Percentiles rank a stretch among this genome's conserved stretches.
phyloP scores from a whole-genome alignment of 2,329 filamentous ascomycete genomes.

The Colletotrichum musae region DNA sequence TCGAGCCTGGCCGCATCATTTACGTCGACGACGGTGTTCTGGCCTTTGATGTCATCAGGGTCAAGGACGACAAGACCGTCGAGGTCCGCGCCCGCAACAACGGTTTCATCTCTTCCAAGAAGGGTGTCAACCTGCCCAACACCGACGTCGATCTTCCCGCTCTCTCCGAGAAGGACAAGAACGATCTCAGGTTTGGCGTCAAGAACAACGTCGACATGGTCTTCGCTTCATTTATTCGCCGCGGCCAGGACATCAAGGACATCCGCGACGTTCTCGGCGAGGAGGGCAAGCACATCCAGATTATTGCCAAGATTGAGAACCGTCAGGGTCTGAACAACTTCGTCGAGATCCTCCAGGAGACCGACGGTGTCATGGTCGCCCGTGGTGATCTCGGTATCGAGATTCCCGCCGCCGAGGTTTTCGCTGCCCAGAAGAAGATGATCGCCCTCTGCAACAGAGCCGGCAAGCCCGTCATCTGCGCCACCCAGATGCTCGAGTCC shows the following conservation, averaged over 20 bases:
- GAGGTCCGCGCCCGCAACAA: constrained; percentile 94
- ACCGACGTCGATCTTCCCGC: constrained; percentile 98
- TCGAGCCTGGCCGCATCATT: constrained; percentile 90
- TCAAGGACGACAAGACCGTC: constrained; percentile 91
- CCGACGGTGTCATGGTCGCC: constrained; percentile 99
- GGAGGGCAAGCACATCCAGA: constrained; percentile 96
- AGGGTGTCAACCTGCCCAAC: constrained; percentile 99
- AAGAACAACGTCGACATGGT: constrained; percentile 99
- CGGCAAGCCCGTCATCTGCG: constrained; percentile 98
- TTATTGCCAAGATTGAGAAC: constrained; percentile 99
- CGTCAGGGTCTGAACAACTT: constrained; percentile 99
- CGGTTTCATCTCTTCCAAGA: constrained; percentile 98
- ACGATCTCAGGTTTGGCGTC: constrained; percentile 93
- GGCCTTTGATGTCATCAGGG: constrained; percentile 91
- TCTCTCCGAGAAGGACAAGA: constrained; percentile 98
- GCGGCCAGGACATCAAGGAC: constrained; percentile 90
- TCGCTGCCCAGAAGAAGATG: constrained; percentile 99
- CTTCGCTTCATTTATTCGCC: constrained; percentile 98
- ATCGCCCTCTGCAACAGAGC: constrained; percentile 99
- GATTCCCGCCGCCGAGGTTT: constrained; percentile 98
- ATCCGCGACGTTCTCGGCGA: constrained; percentile 93
- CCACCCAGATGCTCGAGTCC: constrained; percentile 99
- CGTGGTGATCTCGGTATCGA: constrained; percentile 99
- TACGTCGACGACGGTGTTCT: constrained; percentile 99
- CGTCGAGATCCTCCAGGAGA: constrained; percentile 93